Conservation (phyloP, 306 rosid genomes). For the Vigna mungo region DNA sequence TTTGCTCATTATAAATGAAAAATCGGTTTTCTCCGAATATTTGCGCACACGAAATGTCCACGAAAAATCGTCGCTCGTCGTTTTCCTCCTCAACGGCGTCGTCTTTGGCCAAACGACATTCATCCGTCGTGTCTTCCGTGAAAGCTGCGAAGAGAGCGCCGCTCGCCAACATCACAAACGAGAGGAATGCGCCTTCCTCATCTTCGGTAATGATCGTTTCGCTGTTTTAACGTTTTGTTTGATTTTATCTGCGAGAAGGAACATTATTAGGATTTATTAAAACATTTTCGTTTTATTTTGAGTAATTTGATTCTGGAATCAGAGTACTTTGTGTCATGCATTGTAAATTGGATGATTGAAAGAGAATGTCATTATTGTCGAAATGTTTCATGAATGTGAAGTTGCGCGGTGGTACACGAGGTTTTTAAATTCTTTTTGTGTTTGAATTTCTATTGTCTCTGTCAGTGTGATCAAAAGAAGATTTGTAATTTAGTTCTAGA, state of each 20-base stretch:
- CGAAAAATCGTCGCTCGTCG: conserved; percentile 73
- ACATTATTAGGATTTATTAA: neutral
- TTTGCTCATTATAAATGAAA: neutral
- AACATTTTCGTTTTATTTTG: neutral
- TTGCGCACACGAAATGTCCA: conserved; percentile 41
- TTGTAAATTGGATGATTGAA: neutral
- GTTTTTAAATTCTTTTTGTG: neutral
- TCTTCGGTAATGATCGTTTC: conserved; percentile 49
- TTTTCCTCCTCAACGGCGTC: conserved; percentile 67
- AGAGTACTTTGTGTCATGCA: neutral
- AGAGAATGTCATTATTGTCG: neutral
- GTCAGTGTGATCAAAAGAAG: neutral
- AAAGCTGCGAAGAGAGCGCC: conserved; percentile 70
- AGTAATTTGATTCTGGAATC: neutral
- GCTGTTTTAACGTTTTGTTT: neutral
- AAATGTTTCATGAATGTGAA: neutral
- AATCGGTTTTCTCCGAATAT: neutral
- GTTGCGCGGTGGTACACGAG: neutral
- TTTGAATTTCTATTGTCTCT: neutral
- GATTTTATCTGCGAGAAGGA: neutral
- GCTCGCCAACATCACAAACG: conserved; percentile 67
- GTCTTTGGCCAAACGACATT: conserved; percentile 71
- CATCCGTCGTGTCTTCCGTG: conserved; percentile 53
- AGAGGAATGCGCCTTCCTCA: conserved; percentile 50
- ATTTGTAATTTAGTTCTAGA: neutral